Evolutionary conservation across 371 early-diverging fungal species (phyloP).

Genomic region (Syncephalis plumigaleata): DNA sequence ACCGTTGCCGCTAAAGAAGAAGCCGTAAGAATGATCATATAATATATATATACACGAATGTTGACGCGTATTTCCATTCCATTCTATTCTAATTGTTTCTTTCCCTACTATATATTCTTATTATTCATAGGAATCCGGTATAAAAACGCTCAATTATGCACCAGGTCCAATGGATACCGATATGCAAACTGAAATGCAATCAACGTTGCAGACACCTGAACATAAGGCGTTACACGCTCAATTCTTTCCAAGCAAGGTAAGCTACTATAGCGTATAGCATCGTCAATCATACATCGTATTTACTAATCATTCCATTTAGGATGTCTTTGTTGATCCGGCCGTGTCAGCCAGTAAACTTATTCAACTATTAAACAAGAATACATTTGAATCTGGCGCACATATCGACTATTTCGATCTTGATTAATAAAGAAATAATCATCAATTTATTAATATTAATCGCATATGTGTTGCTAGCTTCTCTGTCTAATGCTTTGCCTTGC

Average conservation of each 20-base stretch:
- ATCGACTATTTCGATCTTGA: conserved; percentile 58
- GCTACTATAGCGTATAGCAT: background rate
- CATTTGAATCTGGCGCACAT: conserved; percentile 56
- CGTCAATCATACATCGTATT: conserved; percentile 7
- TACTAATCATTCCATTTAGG: conserved; percentile 11
- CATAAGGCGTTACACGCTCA: conserved; percentile 34
- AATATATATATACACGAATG: too few relatives aligned
- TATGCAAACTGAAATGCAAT: conserved; percentile 67
- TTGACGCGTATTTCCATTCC: too few relatives aligned
- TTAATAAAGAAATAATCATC: too few relatives aligned
- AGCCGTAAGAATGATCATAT: conserved; percentile 8
- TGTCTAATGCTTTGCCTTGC: too few relatives aligned
- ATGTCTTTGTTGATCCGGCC: conserved; percentile 51
- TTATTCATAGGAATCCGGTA: background rate
- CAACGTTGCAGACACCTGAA: conserved; percentile 51
- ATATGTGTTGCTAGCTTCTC: too few relatives aligned
- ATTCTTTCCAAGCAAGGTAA: conserved; percentile 34
- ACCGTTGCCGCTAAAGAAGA: conserved; percentile 47
- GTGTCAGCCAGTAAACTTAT: conserved; percentile 46
- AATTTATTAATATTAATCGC: too few relatives aligned
- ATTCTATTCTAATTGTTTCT: background rate
- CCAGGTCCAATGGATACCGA: conserved; percentile 83
- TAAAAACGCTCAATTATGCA: conserved; percentile 59
- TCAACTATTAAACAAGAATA: conserved; percentile 24
- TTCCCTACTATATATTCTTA: background rate